phyloP scores from a whole-genome alignment of 2,329 filamentous ascomycete species.

The Amphichorda felina region DNA sequence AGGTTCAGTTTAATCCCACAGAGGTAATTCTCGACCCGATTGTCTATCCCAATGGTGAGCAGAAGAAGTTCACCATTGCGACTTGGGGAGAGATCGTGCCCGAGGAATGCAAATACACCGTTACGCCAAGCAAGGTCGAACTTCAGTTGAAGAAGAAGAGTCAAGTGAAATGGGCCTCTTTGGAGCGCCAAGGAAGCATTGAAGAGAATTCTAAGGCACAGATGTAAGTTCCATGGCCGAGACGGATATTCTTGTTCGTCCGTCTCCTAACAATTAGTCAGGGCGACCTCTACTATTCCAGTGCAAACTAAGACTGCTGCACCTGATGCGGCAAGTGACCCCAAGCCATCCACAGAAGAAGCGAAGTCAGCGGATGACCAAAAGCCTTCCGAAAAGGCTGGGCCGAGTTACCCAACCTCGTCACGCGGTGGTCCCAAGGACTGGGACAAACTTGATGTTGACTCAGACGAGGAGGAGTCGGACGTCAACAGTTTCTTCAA shows the following conservation, averaged over 20 bases:
- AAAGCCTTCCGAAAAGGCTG: slow-evolving; percentile 2
- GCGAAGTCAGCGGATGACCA: background rate
- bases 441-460: slow-evolving; percentile 62
- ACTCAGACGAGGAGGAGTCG: slow-evolving; percentile 44
- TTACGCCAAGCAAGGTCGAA: slow-evolving; percentile 73
- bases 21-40: slow-evolving; percentile 15
- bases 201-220: background rate
- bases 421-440: slow-evolving; percentile 75
- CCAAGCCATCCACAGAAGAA: background rate
- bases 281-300: too few relatives aligned
- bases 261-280: too few relatives aligned
- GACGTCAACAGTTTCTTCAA: slow-evolving; percentile 81
- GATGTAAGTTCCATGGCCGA: background rate
- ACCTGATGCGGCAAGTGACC: too few relatives aligned
- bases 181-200: slow-evolving; percentile 9
- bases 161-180: slow-evolving; percentile 54
- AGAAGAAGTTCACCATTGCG: slow-evolving; percentile 49
- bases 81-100: slow-evolving; percentile 56
- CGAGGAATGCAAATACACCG: slow-evolving; percentile 43
- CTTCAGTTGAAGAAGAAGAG: slow-evolving; percentile 57
- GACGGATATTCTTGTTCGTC: too few relatives aligned
- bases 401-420: slow-evolving; percentile 71
- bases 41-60: slow-evolving; percentile 34
- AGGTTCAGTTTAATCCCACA: slow-evolving; percentile 19
- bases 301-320: too few relatives aligned